Conservation (phyloP, 805 yeast genomes). For the Metschnikowia aberdeeniae region DNA sequence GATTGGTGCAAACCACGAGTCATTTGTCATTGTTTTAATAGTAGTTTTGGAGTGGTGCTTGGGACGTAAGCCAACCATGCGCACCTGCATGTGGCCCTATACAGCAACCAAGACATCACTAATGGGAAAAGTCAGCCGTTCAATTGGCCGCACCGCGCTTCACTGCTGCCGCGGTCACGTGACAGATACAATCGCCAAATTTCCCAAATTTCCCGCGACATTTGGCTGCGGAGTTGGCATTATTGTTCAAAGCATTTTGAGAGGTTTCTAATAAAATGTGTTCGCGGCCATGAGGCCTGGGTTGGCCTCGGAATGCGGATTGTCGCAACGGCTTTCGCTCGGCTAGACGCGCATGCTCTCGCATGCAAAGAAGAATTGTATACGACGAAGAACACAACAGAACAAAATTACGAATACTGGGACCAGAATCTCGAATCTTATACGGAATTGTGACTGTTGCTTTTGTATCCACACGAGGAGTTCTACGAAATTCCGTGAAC, state of each 20-base stretch:
- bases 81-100: neutral
- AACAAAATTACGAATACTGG: too few species aligned
- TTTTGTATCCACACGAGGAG: too few species aligned
- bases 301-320: too few species aligned
- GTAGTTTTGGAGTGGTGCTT: too few species aligned
- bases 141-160: slow-evolving; percentile 2
- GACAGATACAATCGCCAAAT: neutral
- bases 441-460: too few species aligned
- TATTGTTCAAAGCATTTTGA: too few species aligned
- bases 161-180: neutral
- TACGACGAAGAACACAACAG: neutral
- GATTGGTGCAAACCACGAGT: slow-evolving; percentile 20
- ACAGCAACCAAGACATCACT: slow-evolving; percentile 1
- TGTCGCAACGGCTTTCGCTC: neutral
- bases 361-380: slow-evolving; percentile 1
- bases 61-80: neutral
- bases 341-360: neutral
- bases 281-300: too few species aligned
- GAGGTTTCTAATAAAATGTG: too few species aligned
- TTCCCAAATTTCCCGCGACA: too few species aligned
- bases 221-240: too few species aligned
- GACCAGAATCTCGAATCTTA: too few species aligned
- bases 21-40: slow-evolving; percentile 7
- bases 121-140: neutral
- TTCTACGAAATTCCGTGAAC: too few species aligned